phyloP scores from a whole-genome alignment of 768 basidiomycete species.

The Calocera viscosa region DNA sequence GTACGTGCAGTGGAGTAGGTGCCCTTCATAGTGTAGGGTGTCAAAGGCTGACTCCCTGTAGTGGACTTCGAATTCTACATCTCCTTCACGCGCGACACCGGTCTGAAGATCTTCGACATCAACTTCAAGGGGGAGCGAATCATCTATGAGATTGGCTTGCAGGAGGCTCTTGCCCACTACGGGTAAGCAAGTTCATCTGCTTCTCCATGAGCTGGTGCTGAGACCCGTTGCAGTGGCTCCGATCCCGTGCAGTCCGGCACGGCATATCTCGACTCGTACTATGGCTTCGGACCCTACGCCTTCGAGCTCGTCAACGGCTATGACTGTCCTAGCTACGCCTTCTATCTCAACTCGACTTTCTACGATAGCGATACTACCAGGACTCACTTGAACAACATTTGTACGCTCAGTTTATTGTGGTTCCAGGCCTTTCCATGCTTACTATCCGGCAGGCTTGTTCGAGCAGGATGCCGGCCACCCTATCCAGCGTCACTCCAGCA shows the following conservation, averaged over 20 bases:
- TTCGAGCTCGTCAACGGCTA: constrained; percentile 24
- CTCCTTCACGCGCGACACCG: constrained; percentile 21
- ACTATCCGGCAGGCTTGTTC: constrained; percentile 14
- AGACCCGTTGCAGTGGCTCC: constrained; percentile 15
- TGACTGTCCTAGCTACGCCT: constrained; percentile 24
- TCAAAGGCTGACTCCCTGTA: not conserved
- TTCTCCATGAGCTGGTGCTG: not conserved
- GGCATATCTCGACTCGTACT: constrained; percentile 19
- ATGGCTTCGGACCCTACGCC: constrained; percentile 22
- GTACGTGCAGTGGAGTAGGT: constrained; percentile 22
- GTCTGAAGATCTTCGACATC: constrained; percentile 20
- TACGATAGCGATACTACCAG: constrained; percentile 23
- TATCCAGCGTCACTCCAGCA: constrained; percentile 22
- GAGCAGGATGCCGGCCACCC: constrained; percentile 21
- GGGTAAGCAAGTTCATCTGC: not conserved
- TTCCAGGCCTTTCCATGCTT: not conserved
- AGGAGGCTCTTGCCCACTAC: constrained; percentile 23
- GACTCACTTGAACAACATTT: constrained; percentile 23
- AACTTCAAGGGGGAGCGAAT: constrained; percentile 21
- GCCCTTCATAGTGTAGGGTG: not conserved
- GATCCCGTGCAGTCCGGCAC: constrained; percentile 20
- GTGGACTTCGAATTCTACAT: constrained; percentile 20
- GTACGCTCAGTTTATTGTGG: constrained; percentile 3
- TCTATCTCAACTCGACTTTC: constrained; percentile 23
- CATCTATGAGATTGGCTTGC: constrained; percentile 21